Base-by-base conservation (phyloP, 306 rosid species). In the Begonia fuchsioides region DNA sequence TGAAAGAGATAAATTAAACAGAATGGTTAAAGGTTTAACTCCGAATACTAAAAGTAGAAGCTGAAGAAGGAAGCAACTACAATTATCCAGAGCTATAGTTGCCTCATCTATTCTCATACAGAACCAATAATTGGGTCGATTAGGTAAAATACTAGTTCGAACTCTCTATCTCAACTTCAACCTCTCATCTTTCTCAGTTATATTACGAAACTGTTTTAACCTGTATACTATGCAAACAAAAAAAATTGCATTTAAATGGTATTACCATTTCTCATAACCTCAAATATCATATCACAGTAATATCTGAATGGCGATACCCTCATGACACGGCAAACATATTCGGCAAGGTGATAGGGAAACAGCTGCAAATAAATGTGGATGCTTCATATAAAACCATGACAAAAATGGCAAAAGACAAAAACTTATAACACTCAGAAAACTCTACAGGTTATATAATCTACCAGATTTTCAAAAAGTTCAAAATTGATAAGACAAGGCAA, bases 221-320 rank as follows among this genome's bases (percentile, higher is more conserved):
- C 35, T 4, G 35, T 26, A 26, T 4, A 26, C 35, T 26, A 26
- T 26, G 45, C 45, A n/a, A 41, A 41, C 14, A 26, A 26, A 26
- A 8, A 26, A 26, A 26, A 26, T 26, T 26, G 35, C 8, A 26
- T 26, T 41, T 41, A 8, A 41, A 41, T 41, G 45, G 45, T 41
- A 41, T 77, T 79, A 83, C 96, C 96, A 55, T 78, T 87, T 76
- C 57, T 87, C 96, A 87, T 83, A 52, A 87, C 96, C 67, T 87
- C 94, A 52, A 87, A 87, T 63, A 87, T 58, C 94, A 87, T 87
- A 76, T 87, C 94, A 59, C 93, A 72, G 57, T 87, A 87, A 72
- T 87, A 87, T 87, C 86, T 74, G 87, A 87, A 87, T 43, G 96
- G 76, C 13, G 94, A 80, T 39, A 87, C 69, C 72, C 96, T 78